Evolutionary conservation across 768 basidiomycete species (phyloP).

Genomic region (Auricularia sp.): DNA sequence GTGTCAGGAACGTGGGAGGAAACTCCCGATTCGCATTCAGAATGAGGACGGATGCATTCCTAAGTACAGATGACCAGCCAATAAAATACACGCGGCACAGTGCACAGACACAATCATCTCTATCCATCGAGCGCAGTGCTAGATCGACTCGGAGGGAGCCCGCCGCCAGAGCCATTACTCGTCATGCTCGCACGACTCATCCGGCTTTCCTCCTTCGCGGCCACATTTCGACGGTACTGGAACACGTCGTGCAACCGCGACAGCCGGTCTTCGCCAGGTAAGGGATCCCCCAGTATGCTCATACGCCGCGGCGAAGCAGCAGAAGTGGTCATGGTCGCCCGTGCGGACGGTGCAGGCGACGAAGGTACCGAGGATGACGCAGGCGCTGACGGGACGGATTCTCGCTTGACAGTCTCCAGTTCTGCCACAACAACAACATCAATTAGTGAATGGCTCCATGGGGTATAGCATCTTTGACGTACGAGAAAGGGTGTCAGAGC

Average conservation of each 20-base stretch:
- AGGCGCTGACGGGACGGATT: background rate
- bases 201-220: background rate
- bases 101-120: background rate
- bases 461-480: constrained; percentile 18
- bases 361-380: background rate
- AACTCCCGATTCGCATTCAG: background rate
- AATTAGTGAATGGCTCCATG: too few relatives aligned
- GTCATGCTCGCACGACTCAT: constrained; percentile 42
- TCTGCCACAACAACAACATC: background rate
- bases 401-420: constrained; percentile 7
- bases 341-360: constrained; percentile 7
- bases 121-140: background rate
- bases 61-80: background rate
- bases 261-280: constrained; percentile 49
- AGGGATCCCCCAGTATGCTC: constrained; percentile 17
- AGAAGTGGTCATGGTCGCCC: constrained; percentile 21
- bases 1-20: background rate
- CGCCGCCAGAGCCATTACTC: constrained; percentile 28
- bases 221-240: constrained; percentile 40
- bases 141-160: background rate
- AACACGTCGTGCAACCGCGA: constrained; percentile 73
- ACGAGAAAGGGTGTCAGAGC: constrained; percentile 81
- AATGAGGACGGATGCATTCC: too few relatives aligned
- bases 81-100: background rate
- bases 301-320: constrained; percentile 22